phyloP scores from a whole-genome alignment of 192 early-diverging fungal genomes.

The Dissophora globulifera region DNA sequence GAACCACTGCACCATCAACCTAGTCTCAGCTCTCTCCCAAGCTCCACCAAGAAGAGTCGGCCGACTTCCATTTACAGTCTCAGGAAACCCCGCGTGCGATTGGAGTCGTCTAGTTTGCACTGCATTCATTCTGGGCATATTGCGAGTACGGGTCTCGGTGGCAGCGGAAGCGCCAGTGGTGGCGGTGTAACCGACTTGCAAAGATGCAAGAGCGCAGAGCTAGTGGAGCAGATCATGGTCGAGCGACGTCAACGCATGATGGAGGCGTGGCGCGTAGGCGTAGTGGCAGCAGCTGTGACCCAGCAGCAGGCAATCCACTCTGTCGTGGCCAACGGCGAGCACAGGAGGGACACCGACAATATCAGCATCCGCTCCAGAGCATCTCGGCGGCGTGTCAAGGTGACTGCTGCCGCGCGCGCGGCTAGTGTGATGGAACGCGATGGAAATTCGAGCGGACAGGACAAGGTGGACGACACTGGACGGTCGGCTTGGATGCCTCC shows the following conservation, averaged over 20 bases:
- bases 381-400: conserved; percentile 16
- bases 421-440: background rate
- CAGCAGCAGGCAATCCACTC: conserved; percentile 51
- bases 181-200: conserved; percentile 32
- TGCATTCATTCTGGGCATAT: conserved; percentile 22
- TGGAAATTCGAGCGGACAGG: conserved; percentile 4
- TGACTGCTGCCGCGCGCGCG: background rate
- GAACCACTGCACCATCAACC: conserved; percentile 33
- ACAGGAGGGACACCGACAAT: conserved; percentile 27
- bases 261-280: conserved; percentile 56
- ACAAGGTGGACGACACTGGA: background rate
- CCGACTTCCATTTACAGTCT: conserved; percentile 46
- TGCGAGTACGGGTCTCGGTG: conserved; percentile 10
- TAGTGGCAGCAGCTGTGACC: conserved; percentile 45
- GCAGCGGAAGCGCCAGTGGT: too few species aligned
- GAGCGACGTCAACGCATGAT: conserved; percentile 52
- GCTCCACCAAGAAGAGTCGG: conserved; percentile 15
- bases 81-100: conserved; percentile 4
- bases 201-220: conserved; percentile 40
- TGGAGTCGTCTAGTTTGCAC: conserved; percentile 16
- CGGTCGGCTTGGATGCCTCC: background rate
- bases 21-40: conserved; percentile 1
- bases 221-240: conserved; percentile 34
- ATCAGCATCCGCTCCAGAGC: conserved; percentile 39
- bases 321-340: conserved; percentile 19